Evolutionary conservation across 2,329 filamentous ascomycete species (phyloP).

Genomic region (Pseudogymnoascus sp.): DNA sequence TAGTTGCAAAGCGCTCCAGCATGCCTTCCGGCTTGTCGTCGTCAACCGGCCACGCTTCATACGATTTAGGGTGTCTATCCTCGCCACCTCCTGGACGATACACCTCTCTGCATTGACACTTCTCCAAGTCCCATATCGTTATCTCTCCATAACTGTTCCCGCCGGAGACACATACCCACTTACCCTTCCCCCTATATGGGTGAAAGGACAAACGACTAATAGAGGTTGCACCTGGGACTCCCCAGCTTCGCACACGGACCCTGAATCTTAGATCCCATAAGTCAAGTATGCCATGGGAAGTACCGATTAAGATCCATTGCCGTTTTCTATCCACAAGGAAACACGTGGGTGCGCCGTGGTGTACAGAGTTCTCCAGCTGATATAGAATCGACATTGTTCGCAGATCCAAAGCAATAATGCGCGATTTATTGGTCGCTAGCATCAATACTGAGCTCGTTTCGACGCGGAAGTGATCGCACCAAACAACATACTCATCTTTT

Average conservation of each 20-base stretch:
- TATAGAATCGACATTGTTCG: slow-evolving; percentile 79
- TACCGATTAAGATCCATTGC: slow-evolving; percentile 87
- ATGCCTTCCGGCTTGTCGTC: slow-evolving; percentile 82
- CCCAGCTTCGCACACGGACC: slow-evolving; percentile 80
- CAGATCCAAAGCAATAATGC: slow-evolving; percentile 77
- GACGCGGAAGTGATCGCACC: slow-evolving; percentile 84
- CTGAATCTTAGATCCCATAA: slow-evolving; percentile 97
- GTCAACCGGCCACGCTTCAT: slow-evolving; percentile 82
- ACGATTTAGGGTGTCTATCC: slow-evolving; percentile 48
- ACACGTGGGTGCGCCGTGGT: slow-evolving; percentile 84
- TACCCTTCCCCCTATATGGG: slow-evolving; percentile 67
- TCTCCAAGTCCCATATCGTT: slow-evolving; percentile 93
- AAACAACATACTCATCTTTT: slow-evolving; percentile 68
- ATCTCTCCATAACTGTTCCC: slow-evolving; percentile 83
- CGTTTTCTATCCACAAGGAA: slow-evolving; percentile 81
- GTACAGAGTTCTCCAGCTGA: slow-evolving; percentile 74
- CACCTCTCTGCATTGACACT: slow-evolving; percentile 78
- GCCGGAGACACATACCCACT: slow-evolving; percentile 82
- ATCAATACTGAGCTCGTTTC: slow-evolving; percentile 77
- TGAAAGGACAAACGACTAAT: slow-evolving; percentile 76
- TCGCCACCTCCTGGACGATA: slow-evolving; percentile 62
- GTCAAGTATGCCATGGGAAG: slow-evolving; percentile 84
- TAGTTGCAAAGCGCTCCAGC: slow-evolving; percentile 74
- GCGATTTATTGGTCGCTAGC: slow-evolving; percentile 77
- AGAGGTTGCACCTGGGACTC: slow-evolving; percentile 68